Base-by-base conservation (phyloP, 2,329 filamentous ascomycete species). In the Ceratocystis albifundus region DNA sequence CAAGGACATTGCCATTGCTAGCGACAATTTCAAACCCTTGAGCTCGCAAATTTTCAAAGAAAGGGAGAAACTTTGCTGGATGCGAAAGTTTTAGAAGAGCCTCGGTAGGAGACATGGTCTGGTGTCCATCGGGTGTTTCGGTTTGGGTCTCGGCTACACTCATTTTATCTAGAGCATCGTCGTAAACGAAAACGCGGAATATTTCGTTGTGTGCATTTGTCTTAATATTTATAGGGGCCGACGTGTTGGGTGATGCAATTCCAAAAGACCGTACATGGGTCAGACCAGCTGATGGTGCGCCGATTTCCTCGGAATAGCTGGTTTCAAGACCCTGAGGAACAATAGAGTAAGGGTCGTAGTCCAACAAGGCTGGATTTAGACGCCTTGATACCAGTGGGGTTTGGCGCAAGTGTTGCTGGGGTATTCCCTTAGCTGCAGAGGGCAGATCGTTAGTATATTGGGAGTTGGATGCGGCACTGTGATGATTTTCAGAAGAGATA, bases 11-110 rank as follows among this genome's bases (percentile, higher is more conserved):
- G 4, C 80, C 81, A 61, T 78, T 78, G 1, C 85, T 86, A 1
- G 85, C 84, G 1, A 86, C 80, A 48, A 88, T 84, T 70, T 88
- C 85, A 69, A 84, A 89, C 0, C 86, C 87, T 66, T 86, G 78
- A 0, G 77, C 76, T 68, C 85, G 79, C 1, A 88, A 77, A 0
- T 78, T 74, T 2, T 77, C 76, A 67, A 89, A 84, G 70, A 88
- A 79, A 3, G 85, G 80, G 12, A 88, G 78, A 74, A 89, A 89
- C 69, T 84, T 83, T 62, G 81, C 78, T 0, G 86, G 85, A 68
- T 86, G 81, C 0, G 83, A 81, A 20, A 89, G 77, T 6, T 80
- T 80, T 1, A 82, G 77, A 1, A 89, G 75, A 1, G 83, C 82
- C 61, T 87, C 82, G 7, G 83, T 78, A 0, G 86, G 84, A 0